Percentiles rank a stretch among this genome's conserved stretches.
phyloP scores from a whole-genome alignment of 2,329 filamentous ascomycete species.

The Epichloe sp. region DNA sequence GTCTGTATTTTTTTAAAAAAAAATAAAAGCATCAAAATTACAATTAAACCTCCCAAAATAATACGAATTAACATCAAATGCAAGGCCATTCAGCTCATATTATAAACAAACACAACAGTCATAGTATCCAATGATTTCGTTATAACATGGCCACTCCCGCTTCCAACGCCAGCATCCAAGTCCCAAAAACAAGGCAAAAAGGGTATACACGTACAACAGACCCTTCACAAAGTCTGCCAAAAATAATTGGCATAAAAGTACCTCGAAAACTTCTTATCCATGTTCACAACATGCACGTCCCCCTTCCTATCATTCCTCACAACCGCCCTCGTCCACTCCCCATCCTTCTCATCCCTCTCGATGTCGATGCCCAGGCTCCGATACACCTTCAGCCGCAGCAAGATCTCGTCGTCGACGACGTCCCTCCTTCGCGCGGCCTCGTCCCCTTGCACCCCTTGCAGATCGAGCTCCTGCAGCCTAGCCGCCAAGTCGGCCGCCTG shows the following conservation, averaged over 20 bases:
- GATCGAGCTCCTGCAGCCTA: conserved; percentile 68
- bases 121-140: too few species aligned
- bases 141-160: too few species aligned
- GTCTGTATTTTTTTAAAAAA: too few species aligned
- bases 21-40: too few species aligned
- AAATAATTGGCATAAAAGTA: conserved; percentile 95
- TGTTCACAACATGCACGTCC: conserved; percentile 87
- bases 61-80: too few species aligned
- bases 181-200: not conserved
- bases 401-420: conserved; percentile 48
- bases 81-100: too few species aligned
- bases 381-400: conserved; percentile 79
- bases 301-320: conserved; percentile 72
- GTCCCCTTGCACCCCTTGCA: conserved; percentile 70
- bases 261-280: conserved; percentile 81
- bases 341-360: conserved; percentile 57
- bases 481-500: conserved; percentile 65
- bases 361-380: conserved; percentile 83
- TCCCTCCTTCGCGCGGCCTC: conserved; percentile 19
- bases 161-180: too few species aligned
- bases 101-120: too few species aligned
- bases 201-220: not conserved
- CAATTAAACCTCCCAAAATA: too few species aligned
- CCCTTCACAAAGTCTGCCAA: conserved; percentile 66
- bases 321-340: conserved; percentile 75